Percentiles rank a stretch among this genome's conserved stretches.
These are phyloP conservation scores for Omphalea diandra DNA, from an alignment of 441 rosid genomes.

Conservation along the genomic window DNA sequence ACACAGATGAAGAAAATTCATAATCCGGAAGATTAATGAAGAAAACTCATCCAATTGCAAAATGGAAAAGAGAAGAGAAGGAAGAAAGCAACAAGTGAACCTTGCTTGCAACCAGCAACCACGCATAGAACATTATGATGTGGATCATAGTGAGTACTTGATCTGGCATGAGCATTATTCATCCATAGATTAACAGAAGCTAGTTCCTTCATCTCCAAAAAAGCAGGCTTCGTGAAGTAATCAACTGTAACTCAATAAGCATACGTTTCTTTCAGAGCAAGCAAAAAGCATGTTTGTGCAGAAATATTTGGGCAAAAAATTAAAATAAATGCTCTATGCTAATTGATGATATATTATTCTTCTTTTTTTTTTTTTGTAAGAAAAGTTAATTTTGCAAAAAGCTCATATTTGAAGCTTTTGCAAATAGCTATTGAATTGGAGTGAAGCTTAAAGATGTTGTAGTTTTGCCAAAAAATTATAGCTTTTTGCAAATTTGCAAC, in stretches of 20 bases:
- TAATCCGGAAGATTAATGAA: constrained; percentile 1
- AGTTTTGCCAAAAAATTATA: no score
- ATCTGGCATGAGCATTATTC: constrained; percentile 72
- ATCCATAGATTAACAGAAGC: constrained; percentile 90
- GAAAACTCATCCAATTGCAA: background rate
- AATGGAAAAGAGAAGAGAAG: background rate
- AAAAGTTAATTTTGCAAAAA: no score
- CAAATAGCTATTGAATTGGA: no score
- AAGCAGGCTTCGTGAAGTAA: constrained; percentile 51
- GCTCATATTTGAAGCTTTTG: no score
- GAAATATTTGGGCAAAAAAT: no score
- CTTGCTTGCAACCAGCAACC: constrained; percentile 76
- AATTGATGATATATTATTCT: no score
- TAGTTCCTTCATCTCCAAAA: constrained; percentile 51
- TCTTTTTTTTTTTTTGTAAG: no score
- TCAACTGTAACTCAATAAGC: constrained; percentile 12
- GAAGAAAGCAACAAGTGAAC: constrained; percentile 33
- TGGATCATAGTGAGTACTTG: constrained; percentile 88
- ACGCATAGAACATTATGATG: constrained; percentile 84
- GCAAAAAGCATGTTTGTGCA: no score
- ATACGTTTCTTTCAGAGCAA: background rate
- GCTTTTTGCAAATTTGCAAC: no score
- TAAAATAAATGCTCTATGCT: no score
- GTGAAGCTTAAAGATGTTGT: no score
- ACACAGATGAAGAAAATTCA: constrained; percentile 2